These are phyloP conservation scores for Sonneratia caseolaris DNA, from an alignment of 345 rosid species.

Conservation along the genomic window DNA sequence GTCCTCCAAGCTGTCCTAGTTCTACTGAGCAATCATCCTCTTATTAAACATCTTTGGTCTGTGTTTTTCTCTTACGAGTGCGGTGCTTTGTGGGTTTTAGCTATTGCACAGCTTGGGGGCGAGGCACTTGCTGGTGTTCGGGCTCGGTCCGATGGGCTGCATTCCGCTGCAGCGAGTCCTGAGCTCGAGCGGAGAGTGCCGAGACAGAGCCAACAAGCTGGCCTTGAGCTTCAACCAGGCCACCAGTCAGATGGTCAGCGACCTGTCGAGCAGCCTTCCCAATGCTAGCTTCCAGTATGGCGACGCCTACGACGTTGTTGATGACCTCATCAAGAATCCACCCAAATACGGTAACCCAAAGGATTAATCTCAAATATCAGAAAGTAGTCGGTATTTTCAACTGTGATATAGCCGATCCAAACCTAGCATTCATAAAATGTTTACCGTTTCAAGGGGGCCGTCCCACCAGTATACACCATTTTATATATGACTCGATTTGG, in stretches of 20 bases:
- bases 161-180: constrained; percentile 87
- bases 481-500: too few relatives aligned
- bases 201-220: constrained; percentile 53
- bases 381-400: too few relatives aligned
- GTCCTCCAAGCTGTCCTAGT: not conserved
- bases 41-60: not conserved
- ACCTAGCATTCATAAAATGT: too few relatives aligned
- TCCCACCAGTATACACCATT: too few relatives aligned
- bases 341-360: constrained; percentile 40
- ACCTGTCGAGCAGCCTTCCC: constrained; percentile 36
- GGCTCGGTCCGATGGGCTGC: constrained; percentile 94
- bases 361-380: not conserved
- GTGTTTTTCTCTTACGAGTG: too few relatives aligned
- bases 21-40: too few relatives aligned
- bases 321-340: constrained; percentile 61
- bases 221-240: constrained; percentile 67
- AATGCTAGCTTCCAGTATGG: constrained; percentile 63
- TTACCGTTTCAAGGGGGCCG: too few relatives aligned
- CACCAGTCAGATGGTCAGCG: constrained; percentile 30
- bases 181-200: constrained; percentile 53
- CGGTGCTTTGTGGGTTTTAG: constrained; percentile 14
- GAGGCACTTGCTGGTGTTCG: constrained; percentile 64
- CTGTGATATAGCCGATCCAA: too few relatives aligned
- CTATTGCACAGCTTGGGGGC: constrained; percentile 58
- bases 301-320: constrained; percentile 77